These are phyloP conservation scores for Nakazawaea ernobii DNA, from an alignment of 805 yeast genomes.

Conservation along the genomic window DNA sequence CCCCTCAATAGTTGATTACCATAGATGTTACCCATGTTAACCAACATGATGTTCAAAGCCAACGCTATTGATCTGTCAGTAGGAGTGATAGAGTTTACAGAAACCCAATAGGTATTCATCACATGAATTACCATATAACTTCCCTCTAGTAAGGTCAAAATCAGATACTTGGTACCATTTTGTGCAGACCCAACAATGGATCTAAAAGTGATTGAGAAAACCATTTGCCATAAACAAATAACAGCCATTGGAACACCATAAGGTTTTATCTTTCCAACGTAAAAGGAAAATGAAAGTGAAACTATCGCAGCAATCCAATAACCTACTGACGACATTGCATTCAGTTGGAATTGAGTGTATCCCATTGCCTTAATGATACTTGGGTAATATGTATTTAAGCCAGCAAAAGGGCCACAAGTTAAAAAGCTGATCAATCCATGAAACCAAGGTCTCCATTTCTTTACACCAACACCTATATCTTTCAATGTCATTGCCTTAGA, in stretches of 20 bases:
- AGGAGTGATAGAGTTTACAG: slow-evolving; percentile 13
- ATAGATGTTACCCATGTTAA: slow-evolving; percentile 15
- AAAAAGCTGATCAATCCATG: slow-evolving; percentile 9
- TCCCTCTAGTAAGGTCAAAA: slow-evolving; percentile 5
- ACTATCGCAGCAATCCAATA: slow-evolving; percentile 9
- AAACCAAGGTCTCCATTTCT: slow-evolving; percentile 9
- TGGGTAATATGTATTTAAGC: slow-evolving; percentile 12
- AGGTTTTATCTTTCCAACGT: slow-evolving; percentile 6
- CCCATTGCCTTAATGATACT: slow-evolving; percentile 12
- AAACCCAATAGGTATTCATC: slow-evolving; percentile 14
- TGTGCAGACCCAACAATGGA: slow-evolving; percentile 2
- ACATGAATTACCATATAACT: slow-evolving; percentile 12
- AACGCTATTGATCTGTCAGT: slow-evolving; percentile 13
- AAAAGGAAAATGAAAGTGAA: not conserved
- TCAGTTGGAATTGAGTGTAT: slow-evolving; percentile 12
- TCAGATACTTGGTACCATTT: slow-evolving; percentile 2
- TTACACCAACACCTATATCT: slow-evolving; percentile 3
- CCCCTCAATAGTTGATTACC: slow-evolving; percentile 15
- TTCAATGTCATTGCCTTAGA: slow-evolving; percentile 2
- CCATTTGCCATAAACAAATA: slow-evolving; percentile 1
- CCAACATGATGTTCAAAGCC: slow-evolving; percentile 14
- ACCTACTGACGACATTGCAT: slow-evolving; percentile 13
- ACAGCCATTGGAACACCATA: slow-evolving; percentile 3
- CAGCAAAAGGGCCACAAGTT: slow-evolving; percentile 6
- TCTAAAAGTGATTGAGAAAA: slow-evolving; percentile 5